phyloP scores from a whole-genome alignment of 371 early-diverging fungal species.

The Smittium culicis region DNA sequence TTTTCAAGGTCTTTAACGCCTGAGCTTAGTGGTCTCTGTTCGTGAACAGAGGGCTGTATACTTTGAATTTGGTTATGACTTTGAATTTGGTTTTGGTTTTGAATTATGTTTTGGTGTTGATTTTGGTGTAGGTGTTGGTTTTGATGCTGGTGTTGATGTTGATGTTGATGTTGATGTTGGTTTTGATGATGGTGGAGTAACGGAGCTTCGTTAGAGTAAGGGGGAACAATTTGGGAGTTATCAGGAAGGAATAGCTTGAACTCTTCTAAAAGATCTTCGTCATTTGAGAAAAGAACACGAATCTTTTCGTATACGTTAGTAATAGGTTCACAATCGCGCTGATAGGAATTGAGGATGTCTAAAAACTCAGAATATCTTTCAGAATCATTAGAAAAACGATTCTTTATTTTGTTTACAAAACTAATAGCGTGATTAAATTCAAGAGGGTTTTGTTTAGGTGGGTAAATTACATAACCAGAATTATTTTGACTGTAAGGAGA shows the following conservation, averaged over 20 bases:
- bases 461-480: background rate
- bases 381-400: slow-evolving; percentile 69
- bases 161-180: background rate
- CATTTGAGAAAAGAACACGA: slow-evolving; percentile 60
- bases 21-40: no score
- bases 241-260: slow-evolving; percentile 94
- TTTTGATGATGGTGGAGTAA: background rate
- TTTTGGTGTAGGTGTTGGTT: background rate
- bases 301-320: slow-evolving; percentile 87
- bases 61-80: background rate
- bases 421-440: slow-evolving; percentile 90
- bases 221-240: slow-evolving; percentile 17
- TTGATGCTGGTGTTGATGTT: slow-evolving; percentile 6
- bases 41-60: no score
- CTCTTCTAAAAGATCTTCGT: slow-evolving; percentile 81
- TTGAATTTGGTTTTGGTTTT: background rate
- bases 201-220: background rate
- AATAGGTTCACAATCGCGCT: slow-evolving; percentile 77
- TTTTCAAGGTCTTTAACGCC: background rate
- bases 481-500: background rate
- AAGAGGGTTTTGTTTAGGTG: slow-evolving; percentile 36
- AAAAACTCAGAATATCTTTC: slow-evolving; percentile 87
- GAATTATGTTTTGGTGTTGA: background rate
- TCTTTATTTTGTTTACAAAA: slow-evolving; percentile 92
- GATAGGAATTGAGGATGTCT: slow-evolving; percentile 88